These are phyloP conservation scores for Cladobotryum protrusum DNA, from an alignment of 2,329 filamentous ascomycete species.

Conservation along the genomic window DNA sequence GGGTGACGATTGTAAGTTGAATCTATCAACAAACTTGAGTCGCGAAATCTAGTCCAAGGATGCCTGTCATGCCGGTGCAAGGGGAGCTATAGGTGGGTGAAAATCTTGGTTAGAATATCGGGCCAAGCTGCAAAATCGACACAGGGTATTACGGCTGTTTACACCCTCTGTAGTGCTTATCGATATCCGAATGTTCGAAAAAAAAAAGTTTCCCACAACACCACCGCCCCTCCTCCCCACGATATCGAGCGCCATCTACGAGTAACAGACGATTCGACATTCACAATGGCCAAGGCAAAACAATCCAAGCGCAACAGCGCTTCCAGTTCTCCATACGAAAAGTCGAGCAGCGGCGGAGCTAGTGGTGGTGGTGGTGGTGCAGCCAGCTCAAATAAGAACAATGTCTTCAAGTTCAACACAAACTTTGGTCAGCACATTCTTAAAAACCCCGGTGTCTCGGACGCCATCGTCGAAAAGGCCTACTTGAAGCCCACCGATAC, in stretches of 20 bases:
- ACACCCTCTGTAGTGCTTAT: constrained; percentile 13
- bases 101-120: not conserved
- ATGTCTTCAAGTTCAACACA: constrained; percentile 97
- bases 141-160: not conserved
- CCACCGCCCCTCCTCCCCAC: constrained; percentile 11
- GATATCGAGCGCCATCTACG: constrained; percentile 2
- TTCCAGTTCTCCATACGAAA: constrained; percentile 38
- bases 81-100: not conserved
- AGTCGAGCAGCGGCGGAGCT: constrained; percentile 11
- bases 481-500: constrained; percentile 83
- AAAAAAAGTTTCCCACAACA: constrained; percentile 17
- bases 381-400: constrained; percentile 49
- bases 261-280: not conserved
- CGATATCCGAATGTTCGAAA: constrained; percentile 16
- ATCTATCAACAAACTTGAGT: constrained; percentile 2
- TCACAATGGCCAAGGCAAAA: constrained; percentile 47
- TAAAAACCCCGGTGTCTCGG: constrained; percentile 81
- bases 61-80: constrained; percentile 7
- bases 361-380: constrained; percentile 15
- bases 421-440: constrained; percentile 83
- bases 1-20: constrained; percentile 1
- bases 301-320: constrained; percentile 47
- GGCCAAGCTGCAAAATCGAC: not conserved
- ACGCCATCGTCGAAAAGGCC: constrained; percentile 66
- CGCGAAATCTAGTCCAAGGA: constrained; percentile 3